Base-by-base conservation (phyloP, 441 rosid genomes). In the Iberis amara region DNA sequence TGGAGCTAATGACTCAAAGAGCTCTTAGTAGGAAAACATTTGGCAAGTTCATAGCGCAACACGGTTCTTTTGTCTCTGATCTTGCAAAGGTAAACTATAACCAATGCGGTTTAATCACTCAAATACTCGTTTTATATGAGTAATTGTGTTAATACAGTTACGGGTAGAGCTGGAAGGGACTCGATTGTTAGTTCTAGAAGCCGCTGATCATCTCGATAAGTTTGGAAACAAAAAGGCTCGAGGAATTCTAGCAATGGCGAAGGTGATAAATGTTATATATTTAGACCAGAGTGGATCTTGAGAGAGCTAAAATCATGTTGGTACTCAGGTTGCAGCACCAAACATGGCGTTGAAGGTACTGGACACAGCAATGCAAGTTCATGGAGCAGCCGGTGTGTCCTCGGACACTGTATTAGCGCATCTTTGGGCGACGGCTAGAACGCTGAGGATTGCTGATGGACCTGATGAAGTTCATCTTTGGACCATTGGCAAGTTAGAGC, bases 401-500 rank as follows among this genome's bases (percentile, higher is more conserved):
- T 82, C 91, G 0, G 96, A 88, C 64, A 88, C 92, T 0, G 86
- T 78, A 41, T 68, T 89, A 46, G 71, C 98, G 0, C 98, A 86
- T 66, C 86, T 92, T 9, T 92, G 96, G 94, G 97, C 98, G 6
- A 72, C 84, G 2, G 75, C 98, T 23, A 82, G 98, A 74, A 84
- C 97, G 4, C 62, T 92, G 68, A 76, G 97, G 70, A 76, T 92
- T 8, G 95, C 90, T 4, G 96, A 92, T 66, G 96, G 97, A 36
- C 95, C 95, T 8, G 97, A 89, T 64, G 97, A 92, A 71, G 99
- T 92, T 30, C 97, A 89, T 67, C 75, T 92, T 71, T 89, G 95
- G 21, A 84, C 92, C 48, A 89, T 92, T 47, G 96, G 95, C 61
- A 81, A 80, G 70, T 48, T 88, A 32, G 98, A 92, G 66, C 55